phyloP scores from a whole-genome alignment of 1,284 basidiomycete species.

The Heterobasidion occidentale region DNA sequence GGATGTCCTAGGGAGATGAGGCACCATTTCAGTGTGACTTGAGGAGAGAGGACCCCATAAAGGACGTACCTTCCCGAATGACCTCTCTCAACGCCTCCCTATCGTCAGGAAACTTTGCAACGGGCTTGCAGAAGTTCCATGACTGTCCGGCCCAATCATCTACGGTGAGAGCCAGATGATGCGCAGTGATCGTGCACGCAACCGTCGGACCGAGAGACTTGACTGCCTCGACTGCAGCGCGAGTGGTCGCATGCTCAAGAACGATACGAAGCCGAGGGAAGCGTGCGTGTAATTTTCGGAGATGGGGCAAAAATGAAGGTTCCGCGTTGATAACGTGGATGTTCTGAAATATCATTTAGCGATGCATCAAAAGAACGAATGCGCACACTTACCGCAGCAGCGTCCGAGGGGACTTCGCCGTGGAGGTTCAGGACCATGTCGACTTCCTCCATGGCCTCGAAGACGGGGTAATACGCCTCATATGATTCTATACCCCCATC shows the following conservation, averaged over 20 bases:
- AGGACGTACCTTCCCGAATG: slow-evolving; percentile 61
- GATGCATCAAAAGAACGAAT: neutral
- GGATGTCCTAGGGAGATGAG: slow-evolving; percentile 61
- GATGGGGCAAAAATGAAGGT: slow-evolving; percentile 82
- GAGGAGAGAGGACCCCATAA: neutral
- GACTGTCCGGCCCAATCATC: slow-evolving; percentile 98
- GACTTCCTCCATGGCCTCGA: slow-evolving; percentile 90
- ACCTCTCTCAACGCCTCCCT: slow-evolving; percentile 79
- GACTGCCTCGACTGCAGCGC: slow-evolving; percentile 89
- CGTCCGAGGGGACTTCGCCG: slow-evolving; percentile 94
- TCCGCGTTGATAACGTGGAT: slow-evolving; percentile 95
- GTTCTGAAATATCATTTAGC: slow-evolving; percentile 43
- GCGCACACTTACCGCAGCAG: slow-evolving; percentile 50
- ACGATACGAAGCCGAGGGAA: slow-evolving; percentile 97
- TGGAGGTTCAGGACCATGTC: slow-evolving; percentile 96
- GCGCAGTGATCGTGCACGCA: slow-evolving; percentile 95
- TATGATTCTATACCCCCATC: slow-evolving; percentile 97
- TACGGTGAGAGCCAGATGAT: slow-evolving; percentile 91
- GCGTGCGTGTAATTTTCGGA: slow-evolving; percentile 72
- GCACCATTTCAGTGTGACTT: slow-evolving; percentile 2
- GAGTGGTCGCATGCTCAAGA: slow-evolving; percentile 97
- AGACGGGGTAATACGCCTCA: slow-evolving; percentile 90
- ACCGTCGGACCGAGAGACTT: slow-evolving; percentile 83
- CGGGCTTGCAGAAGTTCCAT: slow-evolving; percentile 97
- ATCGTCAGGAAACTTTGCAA: slow-evolving; percentile 95